Evolutionary conservation across 495 filamentous ascomycete genomes (phyloP).

Genomic region (Penicillium cinerascens): DNA sequence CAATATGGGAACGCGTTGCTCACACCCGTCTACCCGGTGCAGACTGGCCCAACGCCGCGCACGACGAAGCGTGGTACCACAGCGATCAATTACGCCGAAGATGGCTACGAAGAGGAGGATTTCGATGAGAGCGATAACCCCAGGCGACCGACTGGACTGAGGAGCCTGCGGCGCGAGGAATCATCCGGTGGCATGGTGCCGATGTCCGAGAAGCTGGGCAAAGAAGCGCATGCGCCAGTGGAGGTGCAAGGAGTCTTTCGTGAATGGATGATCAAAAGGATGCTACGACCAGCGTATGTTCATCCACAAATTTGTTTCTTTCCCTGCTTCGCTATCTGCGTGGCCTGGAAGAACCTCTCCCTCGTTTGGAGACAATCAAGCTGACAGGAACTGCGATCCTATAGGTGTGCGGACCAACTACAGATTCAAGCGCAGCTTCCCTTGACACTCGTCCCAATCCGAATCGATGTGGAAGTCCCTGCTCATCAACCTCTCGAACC

Average conservation of each 20-base stretch:
- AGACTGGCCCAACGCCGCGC: constrained; percentile 65
- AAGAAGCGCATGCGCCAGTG: constrained; percentile 75
- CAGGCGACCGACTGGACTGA: constrained; percentile 76
- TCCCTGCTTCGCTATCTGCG: neutral
- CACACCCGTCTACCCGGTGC: constrained; percentile 73
- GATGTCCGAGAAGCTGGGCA: constrained; percentile 70
- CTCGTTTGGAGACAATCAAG: neutral
- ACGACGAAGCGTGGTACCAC: constrained; percentile 96
- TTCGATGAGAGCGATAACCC: constrained; percentile 83
- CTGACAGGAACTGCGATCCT: constrained; percentile 8
- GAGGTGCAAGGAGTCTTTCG: constrained; percentile 86
- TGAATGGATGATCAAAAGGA: constrained; percentile 88
- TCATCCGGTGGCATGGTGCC: constrained; percentile 58
- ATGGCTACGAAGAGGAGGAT: constrained; percentile 90
- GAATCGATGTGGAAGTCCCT: constrained; percentile 89
- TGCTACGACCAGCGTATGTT: constrained; percentile 50
- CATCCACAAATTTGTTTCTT: constrained; percentile 1
- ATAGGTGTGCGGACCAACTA: constrained; percentile 58
- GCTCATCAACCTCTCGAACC: constrained; percentile 71
- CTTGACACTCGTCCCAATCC: constrained; percentile 88
- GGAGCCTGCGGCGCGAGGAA: constrained; percentile 78
- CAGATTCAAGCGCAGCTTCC: constrained; percentile 82
- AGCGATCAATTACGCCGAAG: constrained; percentile 95
- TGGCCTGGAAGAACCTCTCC: neutral
- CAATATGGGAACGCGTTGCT: constrained; percentile 91